phyloP scores from a whole-genome alignment of 441 rosid species.

The Jatropha multifida region DNA sequence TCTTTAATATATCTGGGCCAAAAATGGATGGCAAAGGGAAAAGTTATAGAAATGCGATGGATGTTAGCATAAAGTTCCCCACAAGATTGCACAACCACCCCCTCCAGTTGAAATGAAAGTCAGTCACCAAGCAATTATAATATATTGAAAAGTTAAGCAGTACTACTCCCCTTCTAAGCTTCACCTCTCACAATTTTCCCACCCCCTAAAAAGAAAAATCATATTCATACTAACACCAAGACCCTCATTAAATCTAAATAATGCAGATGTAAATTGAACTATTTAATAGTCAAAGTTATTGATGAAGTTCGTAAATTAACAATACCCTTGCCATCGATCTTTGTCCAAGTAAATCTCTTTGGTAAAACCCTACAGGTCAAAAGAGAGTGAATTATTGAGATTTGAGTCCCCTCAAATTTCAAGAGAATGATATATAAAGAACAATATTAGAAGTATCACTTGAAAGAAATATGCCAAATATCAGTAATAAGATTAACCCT shows the following conservation, averaged over 20 bases:
- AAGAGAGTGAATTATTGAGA: slow-evolving; percentile 13
- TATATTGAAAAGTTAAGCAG: background rate
- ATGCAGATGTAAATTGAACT: background rate
- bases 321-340: slow-evolving; percentile 98
- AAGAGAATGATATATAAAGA: slow-evolving; percentile 7
- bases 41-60: background rate
- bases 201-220: background rate
- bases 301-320: slow-evolving; percentile 30
- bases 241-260: background rate
- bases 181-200: background rate
- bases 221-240: background rate
- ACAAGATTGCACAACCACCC: background rate
- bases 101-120: background rate
- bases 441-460: background rate
- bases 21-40: slow-evolving; percentile 10
- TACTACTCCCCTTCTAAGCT: background rate
- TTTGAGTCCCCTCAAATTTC: slow-evolving; percentile 5
- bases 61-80: background rate
- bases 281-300: slow-evolving; percentile 17
- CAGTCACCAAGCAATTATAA: background rate
- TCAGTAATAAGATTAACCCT: slow-evolving; percentile 7
- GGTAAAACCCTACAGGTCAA: slow-evolving; percentile 80
- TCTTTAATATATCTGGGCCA: slow-evolving; percentile 79
- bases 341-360: slow-evolving; percentile 98
- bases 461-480: background rate